Evolutionary conservation across 2,329 filamentous ascomycete genomes (phyloP), one percentile per base, ranked within the genome.

Genomic region (Talaromyces sp.): DNA sequence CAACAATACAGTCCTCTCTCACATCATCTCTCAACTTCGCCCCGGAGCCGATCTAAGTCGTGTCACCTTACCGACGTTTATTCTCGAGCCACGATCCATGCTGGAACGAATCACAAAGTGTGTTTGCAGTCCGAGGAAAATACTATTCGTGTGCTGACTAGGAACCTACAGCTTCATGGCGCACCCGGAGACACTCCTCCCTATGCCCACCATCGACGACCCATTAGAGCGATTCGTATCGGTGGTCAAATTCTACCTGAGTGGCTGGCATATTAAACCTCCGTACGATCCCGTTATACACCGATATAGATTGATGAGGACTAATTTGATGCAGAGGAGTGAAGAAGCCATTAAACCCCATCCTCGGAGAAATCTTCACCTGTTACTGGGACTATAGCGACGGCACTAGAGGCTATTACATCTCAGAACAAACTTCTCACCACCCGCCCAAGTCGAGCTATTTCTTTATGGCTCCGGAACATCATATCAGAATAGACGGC

Each of bases 391-490:
- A 97, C 71, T 89, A 96, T 68, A 86, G 89, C 15, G 91, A 96
- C 78, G 84, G 89, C 19, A 96, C 92, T 36, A 88, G 87, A 70
- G 94, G 91, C 68, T 99, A 97, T 81, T 99, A 99, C 81, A 92
- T 99, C 71, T 89, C 94, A 58, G 95, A 99, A 79, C 95, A 99
- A 79, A 99, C 95, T 1, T 98, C 93, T 31, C 95, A 99, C 77
- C 95, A 99, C 75, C 95, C 95, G 36, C 95, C 95, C 31, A 99
- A 99, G 81, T 98, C 94, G 56, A 97, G 93, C 79, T 99, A 99
- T 82, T 99, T 99, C 78, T 99, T 97, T 81, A 93, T 97, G 89
- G 93, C 92, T 0, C 95, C 95, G 2, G 89, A 96, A 63, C 92
- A 98, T 75, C 83, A 96, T 74, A 96, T 99, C 71, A 88, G 95